These are phyloP conservation scores for Chaetomium fimeti DNA, from an alignment of 495 filamentous ascomycete species.

Conservation along the genomic window DNA sequence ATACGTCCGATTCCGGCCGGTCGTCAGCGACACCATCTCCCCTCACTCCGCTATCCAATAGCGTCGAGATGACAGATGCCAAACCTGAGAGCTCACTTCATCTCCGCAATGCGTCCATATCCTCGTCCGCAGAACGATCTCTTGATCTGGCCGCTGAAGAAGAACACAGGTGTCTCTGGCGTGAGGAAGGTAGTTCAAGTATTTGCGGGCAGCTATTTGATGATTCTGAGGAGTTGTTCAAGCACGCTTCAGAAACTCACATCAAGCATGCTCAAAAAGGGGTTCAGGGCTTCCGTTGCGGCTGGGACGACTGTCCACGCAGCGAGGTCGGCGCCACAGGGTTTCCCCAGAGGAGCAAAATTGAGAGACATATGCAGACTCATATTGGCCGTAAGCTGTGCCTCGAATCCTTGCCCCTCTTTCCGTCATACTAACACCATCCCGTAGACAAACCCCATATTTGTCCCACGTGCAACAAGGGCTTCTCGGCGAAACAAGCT, in stretches of 20 bases:
- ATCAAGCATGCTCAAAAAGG: constrained; percentile 39
- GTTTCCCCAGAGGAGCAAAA: constrained; percentile 59
- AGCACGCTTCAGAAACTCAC: constrained; percentile 33
- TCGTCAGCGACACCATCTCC: constrained; percentile 34
- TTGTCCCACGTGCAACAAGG: constrained; percentile 53
- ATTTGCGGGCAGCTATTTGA: constrained; percentile 33
- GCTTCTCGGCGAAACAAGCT: constrained; percentile 59
- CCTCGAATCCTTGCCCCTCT: not conserved
- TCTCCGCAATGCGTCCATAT: constrained; percentile 24
- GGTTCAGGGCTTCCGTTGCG: constrained; percentile 35
- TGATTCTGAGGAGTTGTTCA: constrained; percentile 34
- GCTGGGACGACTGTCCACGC: constrained; percentile 40
- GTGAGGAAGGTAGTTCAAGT: constrained; percentile 25
- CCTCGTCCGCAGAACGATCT: constrained; percentile 19
- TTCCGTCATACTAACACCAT: not conserved
- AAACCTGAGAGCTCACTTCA: constrained; percentile 20
- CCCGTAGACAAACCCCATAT: constrained; percentile 55
- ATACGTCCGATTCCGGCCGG: constrained; percentile 32
- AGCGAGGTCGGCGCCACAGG: constrained; percentile 45
- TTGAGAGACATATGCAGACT: constrained; percentile 61
- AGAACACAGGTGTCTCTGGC: constrained; percentile 38
- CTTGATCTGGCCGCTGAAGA: constrained; percentile 17
- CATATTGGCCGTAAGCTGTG: constrained; percentile 59
- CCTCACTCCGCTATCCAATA: constrained; percentile 31
- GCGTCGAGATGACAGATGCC: constrained; percentile 27